phyloP scores from a whole-genome alignment of 441 rosid genomes.

The Aquilaria agallochum region DNA sequence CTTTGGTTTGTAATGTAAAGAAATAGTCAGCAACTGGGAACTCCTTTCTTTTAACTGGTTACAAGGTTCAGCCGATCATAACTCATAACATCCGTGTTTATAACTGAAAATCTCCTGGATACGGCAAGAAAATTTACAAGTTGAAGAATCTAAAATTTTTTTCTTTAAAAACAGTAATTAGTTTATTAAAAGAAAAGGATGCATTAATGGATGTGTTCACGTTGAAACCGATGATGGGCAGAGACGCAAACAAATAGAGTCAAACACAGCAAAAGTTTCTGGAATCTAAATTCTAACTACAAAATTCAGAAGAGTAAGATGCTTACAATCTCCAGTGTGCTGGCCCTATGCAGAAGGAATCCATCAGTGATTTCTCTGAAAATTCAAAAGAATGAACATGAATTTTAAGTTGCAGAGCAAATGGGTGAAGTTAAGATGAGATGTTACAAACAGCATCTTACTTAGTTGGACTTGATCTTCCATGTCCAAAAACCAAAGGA shows the following conservation, averaged over 20 bases:
- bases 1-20: no score
- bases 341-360: slow-evolving; percentile 75
- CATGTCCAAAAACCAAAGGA: slow-evolving; percentile 14
- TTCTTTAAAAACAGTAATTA: no score
- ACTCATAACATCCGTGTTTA: no score
- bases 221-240: no score
- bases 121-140: no score
- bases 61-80: no score
- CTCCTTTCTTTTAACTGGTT: no score
- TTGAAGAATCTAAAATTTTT: no score
- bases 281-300: background rate
- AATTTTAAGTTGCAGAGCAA: background rate
- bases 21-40: no score
- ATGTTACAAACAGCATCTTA: slow-evolving; percentile 8
- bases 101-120: no score
- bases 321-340: slow-evolving; percentile 59
- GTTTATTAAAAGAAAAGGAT: no score
- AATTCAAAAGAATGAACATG: slow-evolving; percentile 4
- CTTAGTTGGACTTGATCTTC: slow-evolving; percentile 17
- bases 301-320: slow-evolving; percentile 1
- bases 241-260: background rate
- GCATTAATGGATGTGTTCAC: no score
- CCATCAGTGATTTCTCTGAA: slow-evolving; percentile 52
- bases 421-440: background rate
- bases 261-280: background rate